A percentile compares a stretch with the other conserved stretches of the same genome.
phyloP scores from a whole-genome alignment of 2,329 filamentous ascomycete genomes.

The Botryotinia calthae region DNA sequence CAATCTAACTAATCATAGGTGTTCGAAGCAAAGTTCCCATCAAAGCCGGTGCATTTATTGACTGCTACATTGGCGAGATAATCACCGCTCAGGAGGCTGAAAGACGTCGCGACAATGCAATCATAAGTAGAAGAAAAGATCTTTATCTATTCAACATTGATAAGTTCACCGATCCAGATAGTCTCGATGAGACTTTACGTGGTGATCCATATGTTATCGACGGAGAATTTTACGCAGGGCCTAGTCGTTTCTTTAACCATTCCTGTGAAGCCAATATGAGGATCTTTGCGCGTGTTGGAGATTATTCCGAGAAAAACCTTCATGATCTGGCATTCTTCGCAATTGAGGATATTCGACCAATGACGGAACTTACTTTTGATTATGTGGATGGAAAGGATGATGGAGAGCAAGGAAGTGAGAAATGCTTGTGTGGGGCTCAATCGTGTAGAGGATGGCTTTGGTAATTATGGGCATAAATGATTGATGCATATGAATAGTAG shows the following conservation, averaged over 20 bases:
- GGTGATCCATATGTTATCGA: conserved; percentile 60
- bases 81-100: conserved; percentile 64
- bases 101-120: conserved; percentile 56
- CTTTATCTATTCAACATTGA: conserved; percentile 80
- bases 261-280: conserved; percentile 75
- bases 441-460: conserved; percentile 71
- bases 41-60: conserved; percentile 72
- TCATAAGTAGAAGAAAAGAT: conserved; percentile 62
- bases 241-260: conserved; percentile 81
- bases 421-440: conserved; percentile 60
- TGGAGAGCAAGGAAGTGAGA: conserved; percentile 41
- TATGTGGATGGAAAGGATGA: conserved; percentile 65
- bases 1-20: conserved; percentile 43
- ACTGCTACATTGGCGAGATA: conserved; percentile 73
- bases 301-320: conserved; percentile 69
- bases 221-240: conserved; percentile 74
- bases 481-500: not conserved
- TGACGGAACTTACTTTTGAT: conserved; percentile 75
- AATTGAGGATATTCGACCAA: conserved; percentile 59
- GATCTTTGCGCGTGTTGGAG: conserved; percentile 76
- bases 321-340: conserved; percentile 80
- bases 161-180: conserved; percentile 65
- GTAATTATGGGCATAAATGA: conserved; percentile 40
- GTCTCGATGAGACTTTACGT: conserved; percentile 54
- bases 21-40: conserved; percentile 64